Conservation (phyloP, 2,329 filamentous ascomycete species). For the Didymella arachidicola region DNA sequence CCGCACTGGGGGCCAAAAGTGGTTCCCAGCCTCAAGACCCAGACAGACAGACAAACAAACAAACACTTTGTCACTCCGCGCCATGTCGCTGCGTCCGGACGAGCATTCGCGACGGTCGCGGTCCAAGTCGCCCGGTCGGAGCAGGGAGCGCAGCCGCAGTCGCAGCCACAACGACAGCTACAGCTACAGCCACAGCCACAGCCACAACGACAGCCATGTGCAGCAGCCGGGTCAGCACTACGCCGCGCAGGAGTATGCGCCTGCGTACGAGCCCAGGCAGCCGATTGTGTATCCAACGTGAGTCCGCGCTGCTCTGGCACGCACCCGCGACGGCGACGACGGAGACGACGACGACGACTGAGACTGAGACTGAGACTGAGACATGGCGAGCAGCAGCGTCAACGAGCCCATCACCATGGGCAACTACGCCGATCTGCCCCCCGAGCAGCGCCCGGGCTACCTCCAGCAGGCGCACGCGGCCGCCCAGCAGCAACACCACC, state of each 20-base stretch:
- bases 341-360: too few species aligned
- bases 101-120: constrained; percentile 50
- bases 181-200: too few species aligned
- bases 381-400: constrained; percentile 42
- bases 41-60: neutral
- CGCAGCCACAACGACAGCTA: constrained; percentile 21
- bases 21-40: constrained; percentile 3
- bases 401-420: constrained; percentile 52
- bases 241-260: constrained; percentile 22
- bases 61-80: neutral
- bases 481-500: constrained; percentile 29
- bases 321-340: constrained; percentile 6
- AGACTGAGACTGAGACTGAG: constrained; percentile 30
- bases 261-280: constrained; percentile 53
- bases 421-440: constrained; percentile 55
- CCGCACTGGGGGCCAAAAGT: constrained; percentile 9
- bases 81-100: constrained; percentile 54
- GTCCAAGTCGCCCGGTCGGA: constrained; percentile 53
- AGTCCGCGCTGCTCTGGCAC: constrained; percentile 26
- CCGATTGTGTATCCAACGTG: constrained; percentile 48
- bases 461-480: constrained; percentile 34
- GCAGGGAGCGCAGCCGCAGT: constrained; percentile 45
- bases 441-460: constrained; percentile 54
- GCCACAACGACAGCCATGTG: constrained; percentile 32
- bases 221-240: constrained; percentile 20